phyloP scores from a whole-genome alignment of 2,329 filamentous ascomycete species.

The Helminthosporium solani region DNA sequence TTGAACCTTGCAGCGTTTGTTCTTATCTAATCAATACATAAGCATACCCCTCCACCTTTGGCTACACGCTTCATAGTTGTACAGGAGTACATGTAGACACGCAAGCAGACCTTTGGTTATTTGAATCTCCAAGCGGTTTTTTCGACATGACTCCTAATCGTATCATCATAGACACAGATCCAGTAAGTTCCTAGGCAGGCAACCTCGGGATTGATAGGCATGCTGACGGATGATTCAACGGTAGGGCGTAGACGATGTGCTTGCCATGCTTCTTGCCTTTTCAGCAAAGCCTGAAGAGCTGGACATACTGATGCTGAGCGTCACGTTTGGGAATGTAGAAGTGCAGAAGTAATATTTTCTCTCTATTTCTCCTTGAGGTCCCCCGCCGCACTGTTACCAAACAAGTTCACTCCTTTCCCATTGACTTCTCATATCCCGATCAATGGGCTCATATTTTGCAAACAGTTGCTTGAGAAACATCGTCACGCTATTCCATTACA shows the following conservation, averaged over 20 bases:
- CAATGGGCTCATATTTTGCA: background rate
- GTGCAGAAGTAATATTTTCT: conserved; percentile 65
- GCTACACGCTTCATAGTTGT: too few relatives aligned
- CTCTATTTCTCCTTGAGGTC: background rate
- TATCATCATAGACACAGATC: conserved; percentile 96
- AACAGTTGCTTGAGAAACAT: conserved; percentile 80
- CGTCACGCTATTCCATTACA: conserved; percentile 84
- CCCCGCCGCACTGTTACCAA: background rate
- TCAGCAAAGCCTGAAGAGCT: conserved; percentile 80
- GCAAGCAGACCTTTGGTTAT: too few relatives aligned
- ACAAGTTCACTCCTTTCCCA: background rate
- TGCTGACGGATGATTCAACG: conserved; percentile 4
- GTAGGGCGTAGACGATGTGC: conserved; percentile 83
- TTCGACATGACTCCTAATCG: conserved; percentile 49
- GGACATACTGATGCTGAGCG: conserved; percentile 79
- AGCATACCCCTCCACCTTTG: too few relatives aligned
- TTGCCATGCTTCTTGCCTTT: conserved; percentile 84
- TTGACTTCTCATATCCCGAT: background rate
- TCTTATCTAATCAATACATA: conserved; percentile 25
- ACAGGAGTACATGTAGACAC: background rate
- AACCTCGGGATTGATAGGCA: background rate
- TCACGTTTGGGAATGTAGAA: conserved; percentile 93
- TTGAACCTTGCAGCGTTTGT: conserved; percentile 3
- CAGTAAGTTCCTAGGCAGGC: conserved; percentile 56
- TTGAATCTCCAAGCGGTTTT: too few relatives aligned